Evolutionary conservation across 1,139 yeast genomes (phyloP), one percentile per base, ranked within the genome.

Genomic region (Geotrichum klebahnii): DNA sequence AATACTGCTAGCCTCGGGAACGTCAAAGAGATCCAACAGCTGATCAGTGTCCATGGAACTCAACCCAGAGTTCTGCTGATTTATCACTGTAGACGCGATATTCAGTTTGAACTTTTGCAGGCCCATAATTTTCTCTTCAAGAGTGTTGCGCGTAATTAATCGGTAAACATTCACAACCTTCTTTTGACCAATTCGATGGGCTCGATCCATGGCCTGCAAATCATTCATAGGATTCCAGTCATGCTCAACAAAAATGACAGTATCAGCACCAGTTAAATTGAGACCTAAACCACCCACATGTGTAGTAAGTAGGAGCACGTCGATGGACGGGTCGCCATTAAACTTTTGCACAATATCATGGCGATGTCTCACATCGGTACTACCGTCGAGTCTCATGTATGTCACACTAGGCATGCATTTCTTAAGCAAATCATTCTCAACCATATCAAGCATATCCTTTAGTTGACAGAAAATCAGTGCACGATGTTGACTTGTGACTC

Each of bases 181-280:
- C 72, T 89, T 89, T 69, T 94, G 99, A 3, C 99, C 99, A 59
- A 94, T 80, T 67, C 99, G 78, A 68, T 94, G 99, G 0, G 98
- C 98, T 63, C 99, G 78, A 66, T 94, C 99, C 99, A 94, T 94
- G 0, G 99, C 99, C 67, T 94, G 99, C 54, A 94, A 74, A 72
- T 94, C 99, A 64, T 89, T 92, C 99, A 94, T 94, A 22, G 99
- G 98, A 66, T 94, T 94, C 99, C 99, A 94, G 68, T 94, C 99
- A 64, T 94, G 99, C 64, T 94, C 99, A 35, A 94, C 95, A 70
- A 94, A 94, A 12, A 94, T 92, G 46, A 94, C 99, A 0, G 98
- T 94, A 65, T 94, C 99, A 0, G 98, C 98, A 56, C 99, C 98
- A 0, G 99, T 94, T 66, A 94, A 76, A 65, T 94, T 94, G 63